phyloP scores from a whole-genome alignment of 192 early-diverging fungal genomes.

The Mortierella hygrophila region DNA sequence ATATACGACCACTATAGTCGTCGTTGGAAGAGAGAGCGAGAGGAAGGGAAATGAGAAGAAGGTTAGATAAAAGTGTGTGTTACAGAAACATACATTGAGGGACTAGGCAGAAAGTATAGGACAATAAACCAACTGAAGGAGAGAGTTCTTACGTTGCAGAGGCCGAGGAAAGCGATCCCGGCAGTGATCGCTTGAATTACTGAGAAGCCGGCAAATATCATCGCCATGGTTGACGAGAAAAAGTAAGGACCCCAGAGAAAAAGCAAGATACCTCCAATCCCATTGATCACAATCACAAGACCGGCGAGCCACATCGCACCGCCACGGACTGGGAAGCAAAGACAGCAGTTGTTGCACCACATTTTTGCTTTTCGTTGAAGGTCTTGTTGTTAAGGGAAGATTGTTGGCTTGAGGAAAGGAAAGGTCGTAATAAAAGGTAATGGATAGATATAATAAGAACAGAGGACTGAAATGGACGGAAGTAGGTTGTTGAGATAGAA shows the following conservation, averaged over 20 bases:
- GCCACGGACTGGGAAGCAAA: constrained; percentile 53
- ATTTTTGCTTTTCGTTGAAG: constrained; percentile 11
- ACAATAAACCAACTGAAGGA: not conserved
- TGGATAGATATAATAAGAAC: constrained; percentile 1
- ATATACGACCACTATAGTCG: constrained; percentile 48
- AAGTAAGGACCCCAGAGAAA: constrained; percentile 54
- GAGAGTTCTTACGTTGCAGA: constrained; percentile 42
- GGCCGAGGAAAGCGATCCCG: constrained; percentile 40
- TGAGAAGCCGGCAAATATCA: constrained; percentile 50
- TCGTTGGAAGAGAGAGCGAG: not conserved
- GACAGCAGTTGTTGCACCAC: constrained; percentile 57
- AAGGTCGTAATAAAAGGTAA: not conserved
- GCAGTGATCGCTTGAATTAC: constrained; percentile 37
- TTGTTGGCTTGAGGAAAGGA: not conserved
- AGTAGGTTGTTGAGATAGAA: constrained; percentile 5
- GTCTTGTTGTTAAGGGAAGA: not conserved
- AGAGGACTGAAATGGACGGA: too few relatives aligned
- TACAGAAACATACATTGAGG: not conserved
- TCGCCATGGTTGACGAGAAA: constrained; percentile 42
- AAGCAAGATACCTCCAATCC: constrained; percentile 34
- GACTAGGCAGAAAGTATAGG: not conserved
- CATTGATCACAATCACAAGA: constrained; percentile 30
- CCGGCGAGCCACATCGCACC: constrained; percentile 47
- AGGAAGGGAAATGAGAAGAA: not conserved
- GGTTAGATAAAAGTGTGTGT: not conserved